Conservation (phyloP, 768 basidiomycete genomes). For the Leccinum aurantiacum region DNA sequence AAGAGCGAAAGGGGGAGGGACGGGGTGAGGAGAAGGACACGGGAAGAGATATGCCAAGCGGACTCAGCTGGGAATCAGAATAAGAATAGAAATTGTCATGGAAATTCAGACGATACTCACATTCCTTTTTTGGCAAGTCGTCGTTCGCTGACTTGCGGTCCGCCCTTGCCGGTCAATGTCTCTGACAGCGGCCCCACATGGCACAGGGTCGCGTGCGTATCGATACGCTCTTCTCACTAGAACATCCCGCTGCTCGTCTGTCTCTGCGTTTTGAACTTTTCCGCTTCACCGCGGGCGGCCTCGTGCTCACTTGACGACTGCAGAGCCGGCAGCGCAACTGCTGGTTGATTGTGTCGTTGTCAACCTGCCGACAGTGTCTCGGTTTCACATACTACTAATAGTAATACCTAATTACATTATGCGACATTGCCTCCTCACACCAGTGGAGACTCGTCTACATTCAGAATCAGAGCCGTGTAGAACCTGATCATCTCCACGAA, state of each 20-base stretch:
- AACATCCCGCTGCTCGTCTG: neutral
- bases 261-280: neutral
- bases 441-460: conserved; percentile 54
- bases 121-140: neutral
- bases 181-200: neutral
- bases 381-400: neutral
- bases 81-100: neutral
- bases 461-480: conserved; percentile 63
- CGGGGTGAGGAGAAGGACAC: neutral
- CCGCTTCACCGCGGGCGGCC: neutral
- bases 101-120: neutral
- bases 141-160: neutral
- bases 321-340: neutral
- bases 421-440: neutral
- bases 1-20: neutral
- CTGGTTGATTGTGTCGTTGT: neutral
- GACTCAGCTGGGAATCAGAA: neutral
- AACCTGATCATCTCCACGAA: conserved; percentile 69
- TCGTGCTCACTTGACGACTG: neutral
- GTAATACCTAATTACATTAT: neutral
- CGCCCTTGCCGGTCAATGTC: neutral
- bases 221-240: neutral
- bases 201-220: neutral
- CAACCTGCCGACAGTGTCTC: neutral
- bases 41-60: neutral